These are phyloP conservation scores for Simplicillium aogashimaense DNA, from an alignment of 2,329 filamentous ascomycete species.

Conservation along the genomic window DNA sequence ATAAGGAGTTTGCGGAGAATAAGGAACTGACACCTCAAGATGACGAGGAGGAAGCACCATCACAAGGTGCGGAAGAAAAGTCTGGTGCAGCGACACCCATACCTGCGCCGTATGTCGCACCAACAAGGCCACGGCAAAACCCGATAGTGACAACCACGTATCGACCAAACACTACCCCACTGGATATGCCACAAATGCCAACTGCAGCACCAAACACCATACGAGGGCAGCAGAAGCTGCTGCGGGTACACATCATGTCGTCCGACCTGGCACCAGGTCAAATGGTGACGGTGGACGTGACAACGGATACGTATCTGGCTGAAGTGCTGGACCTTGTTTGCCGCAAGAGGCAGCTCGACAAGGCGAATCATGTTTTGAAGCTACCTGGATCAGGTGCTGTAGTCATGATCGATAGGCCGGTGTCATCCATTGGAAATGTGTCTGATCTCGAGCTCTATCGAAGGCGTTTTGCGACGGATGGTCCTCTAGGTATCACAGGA, in stretches of 20 bases:
- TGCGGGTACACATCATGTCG: constrained; percentile 62
- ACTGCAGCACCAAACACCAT: constrained; percentile 30
- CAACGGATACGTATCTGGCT: constrained; percentile 73
- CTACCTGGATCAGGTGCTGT: constrained; percentile 65
- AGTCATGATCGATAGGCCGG: constrained; percentile 66
- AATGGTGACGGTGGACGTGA: constrained; percentile 64
- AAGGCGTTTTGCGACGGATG: constrained; percentile 66
- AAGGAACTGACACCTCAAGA: constrained; percentile 58
- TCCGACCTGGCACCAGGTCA: constrained; percentile 63
- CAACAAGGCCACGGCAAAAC: constrained; percentile 35
- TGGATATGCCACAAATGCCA: constrained; percentile 44
- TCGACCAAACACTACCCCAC: constrained; percentile 40
- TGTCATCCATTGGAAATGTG: constrained; percentile 67
- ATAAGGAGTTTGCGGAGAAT: constrained; percentile 59
- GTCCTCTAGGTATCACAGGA: constrained; percentile 56
- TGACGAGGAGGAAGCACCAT: constrained; percentile 35
- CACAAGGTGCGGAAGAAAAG: constrained; percentile 7
- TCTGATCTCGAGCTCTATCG: constrained; percentile 67
- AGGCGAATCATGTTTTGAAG: constrained; percentile 70
- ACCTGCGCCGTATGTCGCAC: constrained; percentile 17
- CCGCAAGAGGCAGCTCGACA: constrained; percentile 67
- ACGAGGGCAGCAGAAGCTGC: constrained; percentile 58
- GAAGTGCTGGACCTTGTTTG: constrained; percentile 74
- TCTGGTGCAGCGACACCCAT: constrained; percentile 16
- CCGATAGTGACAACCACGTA: constrained; percentile 53